These are phyloP conservation scores for Albifimbria verrucaria DNA, from an alignment of 2,329 filamentous ascomycete species.

Conservation along the genomic window DNA sequence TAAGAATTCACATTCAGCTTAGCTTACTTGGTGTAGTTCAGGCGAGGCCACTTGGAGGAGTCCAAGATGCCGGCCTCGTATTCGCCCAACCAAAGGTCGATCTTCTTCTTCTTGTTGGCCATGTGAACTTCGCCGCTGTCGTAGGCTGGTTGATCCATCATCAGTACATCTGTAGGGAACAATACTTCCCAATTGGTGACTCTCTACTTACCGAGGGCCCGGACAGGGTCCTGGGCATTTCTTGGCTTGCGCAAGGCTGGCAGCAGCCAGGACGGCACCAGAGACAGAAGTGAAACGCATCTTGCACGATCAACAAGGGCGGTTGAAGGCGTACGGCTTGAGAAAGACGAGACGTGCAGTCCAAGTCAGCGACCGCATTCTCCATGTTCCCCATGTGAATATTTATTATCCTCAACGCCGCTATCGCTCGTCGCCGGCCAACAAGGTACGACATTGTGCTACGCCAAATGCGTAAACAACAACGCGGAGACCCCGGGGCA, in stretches of 20 bases:
- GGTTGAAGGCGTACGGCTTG: neutral
- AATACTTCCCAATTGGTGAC: neutral
- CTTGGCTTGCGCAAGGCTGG: neutral
- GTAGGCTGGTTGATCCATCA: no score
- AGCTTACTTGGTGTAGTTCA: slow-evolving; percentile 28
- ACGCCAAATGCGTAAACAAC: neutral
- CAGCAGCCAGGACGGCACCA: slow-evolving; percentile 1
- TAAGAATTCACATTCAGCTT: neutral
- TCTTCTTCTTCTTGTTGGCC: slow-evolving; percentile 2
- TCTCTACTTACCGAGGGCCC: neutral
- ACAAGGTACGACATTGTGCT: neutral
- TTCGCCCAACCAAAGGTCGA: slow-evolving; percentile 1
- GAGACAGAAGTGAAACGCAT: slow-evolving; percentile 2
- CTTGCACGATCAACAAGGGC: neutral
- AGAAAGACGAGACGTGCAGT: neutral
- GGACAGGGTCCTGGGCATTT: neutral
- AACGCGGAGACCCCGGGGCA: neutral
- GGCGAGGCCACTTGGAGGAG: slow-evolving; percentile 27
- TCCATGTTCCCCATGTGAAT: neutral
- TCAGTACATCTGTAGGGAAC: neutral
- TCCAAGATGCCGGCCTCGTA: neutral
- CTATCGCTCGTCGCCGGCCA: neutral
- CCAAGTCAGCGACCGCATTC: neutral
- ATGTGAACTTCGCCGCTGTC: neutral
- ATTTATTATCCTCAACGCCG: neutral